Evolutionary conservation across 306 rosid species (phyloP).

Genomic region (Carpinus fangiana): DNA sequence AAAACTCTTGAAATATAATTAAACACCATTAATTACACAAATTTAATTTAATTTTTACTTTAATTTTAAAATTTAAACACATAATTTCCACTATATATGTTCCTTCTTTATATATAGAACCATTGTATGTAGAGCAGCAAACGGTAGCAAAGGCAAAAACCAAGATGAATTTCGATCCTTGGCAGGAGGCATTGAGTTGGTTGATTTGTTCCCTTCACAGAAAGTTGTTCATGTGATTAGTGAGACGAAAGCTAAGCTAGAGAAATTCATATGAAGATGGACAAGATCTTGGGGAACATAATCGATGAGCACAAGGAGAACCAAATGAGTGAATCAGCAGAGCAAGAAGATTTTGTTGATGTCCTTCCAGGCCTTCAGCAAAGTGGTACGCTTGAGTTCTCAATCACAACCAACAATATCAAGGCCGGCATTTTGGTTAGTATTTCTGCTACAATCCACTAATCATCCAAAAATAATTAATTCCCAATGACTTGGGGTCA

Average conservation of each 20-base stretch:
- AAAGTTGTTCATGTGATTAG: slow-evolving; percentile 25
- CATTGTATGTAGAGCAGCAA: slow-evolving; percentile 18
- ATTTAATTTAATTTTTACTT: too few species aligned
- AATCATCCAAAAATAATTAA: too few species aligned
- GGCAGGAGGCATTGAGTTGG: slow-evolving; percentile 25
- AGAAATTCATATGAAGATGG: slow-evolving; percentile 25
- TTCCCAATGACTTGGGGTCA: too few species aligned
- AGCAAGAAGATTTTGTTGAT: slow-evolving; percentile 26
- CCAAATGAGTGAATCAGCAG: background rate
- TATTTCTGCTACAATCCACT: background rate
- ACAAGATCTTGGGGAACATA: slow-evolving; percentile 22
- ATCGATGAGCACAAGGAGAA: slow-evolving; percentile 22
- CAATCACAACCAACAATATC: slow-evolving; percentile 31
- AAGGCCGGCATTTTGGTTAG: slow-evolving; percentile 47
- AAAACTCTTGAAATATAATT: too few species aligned
- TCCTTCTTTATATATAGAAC: background rate
- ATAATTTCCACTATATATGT: too few species aligned
- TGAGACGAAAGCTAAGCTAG: slow-evolving; percentile 25
- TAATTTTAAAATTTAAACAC: too few species aligned
- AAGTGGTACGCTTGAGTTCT: slow-evolving; percentile 24
- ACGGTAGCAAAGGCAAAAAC: slow-evolving; percentile 27
- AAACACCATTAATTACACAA: too few species aligned
- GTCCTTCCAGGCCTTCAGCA: slow-evolving; percentile 29
- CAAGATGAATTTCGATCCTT: slow-evolving; percentile 20
- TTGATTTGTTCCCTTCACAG: slow-evolving; percentile 38